Evolutionary conservation across 177 flowering plant genomes (phyloP).

Genomic region (Tripterygium wilfordii): DNA sequence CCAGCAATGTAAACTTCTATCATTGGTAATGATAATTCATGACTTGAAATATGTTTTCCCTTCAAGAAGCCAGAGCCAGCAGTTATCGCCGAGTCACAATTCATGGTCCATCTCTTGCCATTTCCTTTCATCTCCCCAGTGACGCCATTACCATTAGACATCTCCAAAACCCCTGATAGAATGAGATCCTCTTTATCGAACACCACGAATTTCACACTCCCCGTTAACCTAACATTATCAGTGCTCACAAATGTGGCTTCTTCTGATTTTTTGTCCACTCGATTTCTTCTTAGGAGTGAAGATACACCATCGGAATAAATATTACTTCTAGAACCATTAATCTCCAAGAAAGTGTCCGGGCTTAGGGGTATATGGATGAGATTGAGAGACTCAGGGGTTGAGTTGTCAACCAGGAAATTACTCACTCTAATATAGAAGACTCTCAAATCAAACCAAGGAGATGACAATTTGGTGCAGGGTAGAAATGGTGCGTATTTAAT

Average conservation of each 20-base stretch:
- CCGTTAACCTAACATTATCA: slow-evolving; percentile 61
- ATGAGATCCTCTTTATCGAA: slow-evolving; percentile 55
- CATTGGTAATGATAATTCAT: slow-evolving; percentile 46
- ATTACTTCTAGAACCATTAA: slow-evolving; percentile 58
- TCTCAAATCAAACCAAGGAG: slow-evolving; percentile 71
- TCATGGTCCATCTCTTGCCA: slow-evolving; percentile 57
- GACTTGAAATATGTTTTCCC: slow-evolving; percentile 40
- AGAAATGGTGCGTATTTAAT: slow-evolving; percentile 39
- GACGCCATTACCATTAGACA: slow-evolving; percentile 42
- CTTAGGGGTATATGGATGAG: slow-evolving; percentile 61
- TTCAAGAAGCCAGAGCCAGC: slow-evolving; percentile 51
- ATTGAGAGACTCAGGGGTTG: slow-evolving; percentile 60
- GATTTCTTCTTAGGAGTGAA: slow-evolving; percentile 60
- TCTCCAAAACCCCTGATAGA: slow-evolving; percentile 69
- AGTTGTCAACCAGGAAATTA: slow-evolving; percentile 56
- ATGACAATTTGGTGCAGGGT: slow-evolving; percentile 26
- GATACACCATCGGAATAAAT: slow-evolving; percentile 52
- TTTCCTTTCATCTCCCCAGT: slow-evolving; percentile 34
- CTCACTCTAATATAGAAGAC: slow-evolving; percentile 80
- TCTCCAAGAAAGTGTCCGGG: slow-evolving; percentile 68
- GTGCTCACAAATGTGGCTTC: slow-evolving; percentile 88
- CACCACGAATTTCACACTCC: slow-evolving; percentile 74
- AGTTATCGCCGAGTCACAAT: slow-evolving; percentile 50
- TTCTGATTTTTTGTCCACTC: slow-evolving; percentile 72
- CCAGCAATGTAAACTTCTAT: slow-evolving; percentile 88